Conservation (phyloP, 208 protist genomes). For the Phytomonas serpens region DNA sequence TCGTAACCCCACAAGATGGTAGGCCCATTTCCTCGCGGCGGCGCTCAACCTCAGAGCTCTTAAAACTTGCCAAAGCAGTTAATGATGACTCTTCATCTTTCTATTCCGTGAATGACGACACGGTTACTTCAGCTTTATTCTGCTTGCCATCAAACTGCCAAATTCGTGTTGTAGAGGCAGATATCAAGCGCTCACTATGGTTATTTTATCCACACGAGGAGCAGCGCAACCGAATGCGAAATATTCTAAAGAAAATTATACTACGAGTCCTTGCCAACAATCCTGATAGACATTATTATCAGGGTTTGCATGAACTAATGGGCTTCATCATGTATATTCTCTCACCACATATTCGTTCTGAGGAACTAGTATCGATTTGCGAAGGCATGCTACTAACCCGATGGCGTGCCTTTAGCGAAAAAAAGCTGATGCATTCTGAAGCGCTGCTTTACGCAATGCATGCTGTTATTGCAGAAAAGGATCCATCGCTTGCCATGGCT, state of each 20-base stretch:
- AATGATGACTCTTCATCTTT: not conserved
- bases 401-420: slow-evolving; percentile 48
- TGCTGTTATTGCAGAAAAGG: slow-evolving; percentile 46
- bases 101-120: not conserved
- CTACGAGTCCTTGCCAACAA: slow-evolving; percentile 48
- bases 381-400: slow-evolving; percentile 45
- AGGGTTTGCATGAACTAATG: slow-evolving; percentile 82
- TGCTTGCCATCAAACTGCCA: slow-evolving; percentile 70
- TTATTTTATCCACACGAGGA: slow-evolving; percentile 42
- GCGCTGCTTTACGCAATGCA: slow-evolving; percentile 76
- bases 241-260: slow-evolving; percentile 37
- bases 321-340: slow-evolving; percentile 75
- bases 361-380: slow-evolving; percentile 54
- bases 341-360: slow-evolving; percentile 19
- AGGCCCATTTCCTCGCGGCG: not conserved
- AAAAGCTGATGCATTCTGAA: slow-evolving; percentile 42
- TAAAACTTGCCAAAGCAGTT: not conserved
- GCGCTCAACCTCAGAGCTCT: not conserved
- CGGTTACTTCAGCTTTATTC: not conserved
- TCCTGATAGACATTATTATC: slow-evolving; percentile 63
- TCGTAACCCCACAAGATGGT: not conserved
- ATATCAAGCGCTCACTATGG: slow-evolving; percentile 77
- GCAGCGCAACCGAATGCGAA: slow-evolving; percentile 38
- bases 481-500: slow-evolving; percentile 35
- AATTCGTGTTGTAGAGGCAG: slow-evolving; percentile 57